phyloP scores from a whole-genome alignment of 768 basidiomycete genomes.

The Rhizopogon roseolus region DNA sequence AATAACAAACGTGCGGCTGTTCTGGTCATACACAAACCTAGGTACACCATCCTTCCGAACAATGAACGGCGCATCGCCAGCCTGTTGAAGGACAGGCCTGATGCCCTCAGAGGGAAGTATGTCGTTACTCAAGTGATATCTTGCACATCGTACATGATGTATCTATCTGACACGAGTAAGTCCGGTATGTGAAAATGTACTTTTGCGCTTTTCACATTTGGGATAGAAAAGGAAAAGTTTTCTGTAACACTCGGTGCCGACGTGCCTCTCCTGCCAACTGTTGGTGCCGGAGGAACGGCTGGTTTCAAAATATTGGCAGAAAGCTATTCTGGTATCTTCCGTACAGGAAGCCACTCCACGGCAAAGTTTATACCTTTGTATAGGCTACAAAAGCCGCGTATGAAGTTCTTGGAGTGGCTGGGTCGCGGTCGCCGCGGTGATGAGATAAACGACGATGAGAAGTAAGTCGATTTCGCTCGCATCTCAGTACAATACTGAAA shows the following conservation, averaged over 20 bases:
- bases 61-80: not conserved
- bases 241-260: slow-evolving; percentile 14
- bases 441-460: slow-evolving; percentile 2
- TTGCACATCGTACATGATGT: slow-evolving; percentile 30
- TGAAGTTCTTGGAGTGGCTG: not conserved
- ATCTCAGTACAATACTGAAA: not conserved
- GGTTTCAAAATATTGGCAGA: slow-evolving; percentile 16
- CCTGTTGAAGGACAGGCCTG: not conserved
- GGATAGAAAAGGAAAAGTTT: slow-evolving; percentile 16
- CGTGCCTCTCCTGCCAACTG: slow-evolving; percentile 2
- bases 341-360: slow-evolving; percentile 11
- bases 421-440: slow-evolving; percentile 2
- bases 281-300: slow-evolving; percentile 7
- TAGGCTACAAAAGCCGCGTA: slow-evolving; percentile 11
- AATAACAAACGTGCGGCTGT: slow-evolving; percentile 25
- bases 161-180: slow-evolving; percentile 24
- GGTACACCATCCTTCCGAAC: slow-evolving; percentile 11
- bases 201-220: not conserved
- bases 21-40: slow-evolving; percentile 28
- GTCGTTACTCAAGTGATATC: slow-evolving; percentile 27
- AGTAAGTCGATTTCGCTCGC: not conserved
- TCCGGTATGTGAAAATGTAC: not conserved
- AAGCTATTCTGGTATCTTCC: slow-evolving; percentile 9
- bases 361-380: slow-evolving; percentile 22
- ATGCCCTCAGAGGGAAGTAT: slow-evolving; percentile 21